Percentiles rank a stretch among this genome's conserved stretches.
Evolutionary conservation across 192 early-diverging fungal genomes (phyloP).

Genomic region (Coemansia sp.): DNA sequence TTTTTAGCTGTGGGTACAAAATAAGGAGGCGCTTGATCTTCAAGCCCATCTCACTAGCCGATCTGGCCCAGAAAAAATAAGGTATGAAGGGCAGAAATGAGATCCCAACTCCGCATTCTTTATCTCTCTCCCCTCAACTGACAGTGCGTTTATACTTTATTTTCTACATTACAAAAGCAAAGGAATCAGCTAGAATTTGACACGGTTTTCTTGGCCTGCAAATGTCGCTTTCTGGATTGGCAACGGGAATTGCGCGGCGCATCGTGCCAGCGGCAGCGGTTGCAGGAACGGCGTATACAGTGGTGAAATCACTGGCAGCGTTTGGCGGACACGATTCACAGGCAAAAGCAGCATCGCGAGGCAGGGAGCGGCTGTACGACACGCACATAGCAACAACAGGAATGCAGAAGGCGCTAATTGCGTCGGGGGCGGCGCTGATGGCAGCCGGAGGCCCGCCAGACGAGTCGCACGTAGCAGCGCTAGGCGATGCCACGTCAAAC

Average conservation of each 20-base stretch:
- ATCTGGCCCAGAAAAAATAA: too few species aligned
- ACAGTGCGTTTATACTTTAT: background rate
- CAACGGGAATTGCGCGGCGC: conserved; percentile 23
- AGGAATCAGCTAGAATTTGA: background rate
- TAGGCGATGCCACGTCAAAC: conserved; percentile 89
- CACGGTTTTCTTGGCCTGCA: background rate
- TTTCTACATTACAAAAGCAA: background rate
- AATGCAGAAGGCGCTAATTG: conserved; percentile 64
- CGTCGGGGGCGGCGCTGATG: conserved; percentile 74
- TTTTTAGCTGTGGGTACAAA: too few species aligned
- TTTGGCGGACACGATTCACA: conserved; percentile 54
- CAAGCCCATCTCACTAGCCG: too few species aligned
- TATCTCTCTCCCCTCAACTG: background rate
- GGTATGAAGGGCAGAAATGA: background rate
- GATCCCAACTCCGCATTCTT: background rate
- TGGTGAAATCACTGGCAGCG: conserved; percentile 36
- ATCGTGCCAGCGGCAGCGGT: conserved; percentile 27
- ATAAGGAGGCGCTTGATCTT: too few species aligned
- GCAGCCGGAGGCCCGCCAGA: conserved; percentile 75
- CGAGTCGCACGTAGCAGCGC: conserved; percentile 47
- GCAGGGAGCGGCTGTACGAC: conserved; percentile 56
- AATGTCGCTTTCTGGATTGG: conserved; percentile 33
- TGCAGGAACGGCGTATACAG: conserved; percentile 25
- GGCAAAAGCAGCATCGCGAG: conserved; percentile 21
- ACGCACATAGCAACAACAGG: conserved; percentile 66